Evolutionary conservation across 306 rosid species (phyloP).

Genomic region (Trifolium repens): DNA sequence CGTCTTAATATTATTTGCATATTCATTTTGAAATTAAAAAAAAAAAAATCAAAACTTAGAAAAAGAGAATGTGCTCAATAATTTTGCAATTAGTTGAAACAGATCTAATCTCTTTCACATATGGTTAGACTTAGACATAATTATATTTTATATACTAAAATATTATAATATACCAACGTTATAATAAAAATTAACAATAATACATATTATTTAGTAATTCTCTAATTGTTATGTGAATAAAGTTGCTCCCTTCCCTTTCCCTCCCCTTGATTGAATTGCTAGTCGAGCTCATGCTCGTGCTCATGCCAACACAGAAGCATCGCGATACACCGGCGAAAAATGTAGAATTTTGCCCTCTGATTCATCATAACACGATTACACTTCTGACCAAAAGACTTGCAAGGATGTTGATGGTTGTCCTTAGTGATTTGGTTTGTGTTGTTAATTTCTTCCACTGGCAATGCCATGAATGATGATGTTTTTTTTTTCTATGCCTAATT

Average conservation of each 20-base stretch:
- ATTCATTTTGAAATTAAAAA: neutral
- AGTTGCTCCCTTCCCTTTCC: neutral
- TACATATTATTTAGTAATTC: neutral
- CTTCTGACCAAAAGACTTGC: slow-evolving; percentile 72
- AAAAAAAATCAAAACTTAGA: neutral
- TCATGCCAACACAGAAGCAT: slow-evolving; percentile 49
- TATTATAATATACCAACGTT: neutral
- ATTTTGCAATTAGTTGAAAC: neutral
- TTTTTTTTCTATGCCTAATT: neutral
- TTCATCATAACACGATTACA: slow-evolving; percentile 56
- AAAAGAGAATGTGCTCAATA: neutral
- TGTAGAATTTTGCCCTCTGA: slow-evolving; percentile 45
- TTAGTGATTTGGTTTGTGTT: slow-evolving; percentile 36
- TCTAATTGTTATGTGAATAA: neutral
- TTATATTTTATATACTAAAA: neutral
- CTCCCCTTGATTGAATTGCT: slow-evolving; percentile 29
- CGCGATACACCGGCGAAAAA: slow-evolving; percentile 43
- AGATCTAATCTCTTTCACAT: neutral
- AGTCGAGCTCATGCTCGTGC: neutral
- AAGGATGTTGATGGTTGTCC: slow-evolving; percentile 42
- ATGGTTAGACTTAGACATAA: neutral
- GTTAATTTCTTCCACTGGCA: slow-evolving; percentile 49
- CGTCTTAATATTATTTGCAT: no score
- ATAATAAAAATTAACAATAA: neutral
- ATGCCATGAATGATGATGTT: slow-evolving; percentile 51